Evolutionary conservation across 2,329 filamentous ascomycete genomes (phyloP), one percentile per base, ranked within the genome.

Genomic region (Dactylonectria macrodidyma): DNA sequence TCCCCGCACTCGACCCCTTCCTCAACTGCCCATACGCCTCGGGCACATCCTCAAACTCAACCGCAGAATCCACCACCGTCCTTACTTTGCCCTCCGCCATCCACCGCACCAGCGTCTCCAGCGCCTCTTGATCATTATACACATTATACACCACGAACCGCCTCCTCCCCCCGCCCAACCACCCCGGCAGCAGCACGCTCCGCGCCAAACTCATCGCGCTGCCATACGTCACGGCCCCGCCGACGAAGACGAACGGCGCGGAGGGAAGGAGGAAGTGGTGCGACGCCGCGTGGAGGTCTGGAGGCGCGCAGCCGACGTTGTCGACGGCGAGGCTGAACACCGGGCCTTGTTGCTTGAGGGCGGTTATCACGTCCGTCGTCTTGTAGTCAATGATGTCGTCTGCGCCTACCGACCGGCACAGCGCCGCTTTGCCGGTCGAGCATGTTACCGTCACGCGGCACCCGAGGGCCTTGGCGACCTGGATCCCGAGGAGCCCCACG

Each of bases 341-440:
- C 6, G 81, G 80, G 0, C 86, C 86, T 16, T 82, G 83, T 1
- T 81, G 77, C 67, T 82, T 82, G 0, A 92, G 79, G 5, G 79
- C 76, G 8, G 81, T 78, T 1, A 87, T 71, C 1, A 91, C 79
- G 73, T 90, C 80, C 26, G 78, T 76, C 0, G 80, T 81, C 51
- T 84, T 87, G 77, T 92, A 92, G 75, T 92, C 89, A 59, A 92
- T 83, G 46, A 91, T 86, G 58, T 90, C 87, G 71, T 93, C 90
- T 5, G 91, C 91, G 2, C 91, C 91, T 1, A 92, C 76, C 5
- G 81, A 80, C 67, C 84, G 84, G 76, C 88, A 90, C 1, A 92
- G 77, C 22, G 87, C 82, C 0, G 86, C 80, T 74, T 93, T 93
- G 3, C 78, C 77, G 0, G 84, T 85, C 16, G 90, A 92, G 74